Conservation (phyloP, 495 filamentous ascomycete species). For the Lophium mytilinum region DNA sequence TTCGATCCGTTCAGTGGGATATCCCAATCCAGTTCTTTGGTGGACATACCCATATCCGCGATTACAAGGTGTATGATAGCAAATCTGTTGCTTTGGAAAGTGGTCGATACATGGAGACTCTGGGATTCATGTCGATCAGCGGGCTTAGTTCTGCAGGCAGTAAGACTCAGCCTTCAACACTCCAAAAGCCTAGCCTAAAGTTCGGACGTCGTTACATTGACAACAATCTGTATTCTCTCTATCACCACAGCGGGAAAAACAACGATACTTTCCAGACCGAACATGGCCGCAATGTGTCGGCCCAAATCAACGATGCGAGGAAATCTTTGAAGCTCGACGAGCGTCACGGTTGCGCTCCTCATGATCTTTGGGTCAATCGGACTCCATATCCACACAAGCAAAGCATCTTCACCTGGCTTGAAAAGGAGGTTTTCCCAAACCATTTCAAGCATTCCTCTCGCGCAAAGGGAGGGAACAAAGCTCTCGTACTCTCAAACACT, state of each 20-base stretch:
- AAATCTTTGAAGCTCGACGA: conserved; percentile 63
- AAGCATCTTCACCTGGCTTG: conserved; percentile 77
- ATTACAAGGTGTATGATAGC: conserved; percentile 72
- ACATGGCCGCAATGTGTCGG: conserved; percentile 63
- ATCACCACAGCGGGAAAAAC: conserved; percentile 71
- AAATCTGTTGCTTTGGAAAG: conserved; percentile 77
- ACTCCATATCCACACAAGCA: conserved; percentile 57
- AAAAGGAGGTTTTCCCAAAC: conserved; percentile 61
- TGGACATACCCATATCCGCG: conserved; percentile 84
- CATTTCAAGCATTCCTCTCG: conserved; percentile 41
- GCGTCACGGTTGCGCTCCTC: conserved; percentile 73
- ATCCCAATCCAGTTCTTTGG: conserved; percentile 90
- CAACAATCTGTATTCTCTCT: conserved; percentile 80
- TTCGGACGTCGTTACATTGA: conserved; percentile 87
- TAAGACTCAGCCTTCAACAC: conserved; percentile 30
- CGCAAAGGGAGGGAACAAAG: conserved; percentile 41
- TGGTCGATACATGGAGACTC: conserved; percentile 97
- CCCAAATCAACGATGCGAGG: conserved; percentile 62
- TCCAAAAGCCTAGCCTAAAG: conserved; percentile 33
- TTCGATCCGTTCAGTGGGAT: conserved; percentile 66
- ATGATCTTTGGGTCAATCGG: conserved; percentile 70
- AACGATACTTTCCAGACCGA: conserved; percentile 66
- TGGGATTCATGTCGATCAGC: conserved; percentile 85
- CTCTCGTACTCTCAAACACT: conserved; percentile 73
- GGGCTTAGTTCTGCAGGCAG: conserved; percentile 47